A percentile compares a stretch with the other conserved stretches of the same genome.
Conservation (phyloP, 1,284 basidiomycete species). For the Apiotrichum laibachii region DNA sequence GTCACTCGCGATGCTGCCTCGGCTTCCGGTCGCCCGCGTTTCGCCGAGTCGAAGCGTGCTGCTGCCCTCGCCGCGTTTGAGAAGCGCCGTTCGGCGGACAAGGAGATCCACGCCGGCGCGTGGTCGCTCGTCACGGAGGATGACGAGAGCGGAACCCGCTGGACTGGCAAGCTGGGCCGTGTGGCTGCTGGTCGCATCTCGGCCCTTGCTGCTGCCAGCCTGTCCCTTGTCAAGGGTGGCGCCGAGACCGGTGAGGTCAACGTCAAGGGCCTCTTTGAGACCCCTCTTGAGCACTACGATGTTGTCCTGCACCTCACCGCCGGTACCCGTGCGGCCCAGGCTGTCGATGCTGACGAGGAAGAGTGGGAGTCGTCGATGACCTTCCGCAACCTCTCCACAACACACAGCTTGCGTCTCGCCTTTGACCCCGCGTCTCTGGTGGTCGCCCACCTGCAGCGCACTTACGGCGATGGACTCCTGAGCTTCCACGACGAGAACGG, state of each 20-base stretch:
- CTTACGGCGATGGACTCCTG: conserved; percentile 73
- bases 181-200: conserved; percentile 68
- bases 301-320: conserved; percentile 75
- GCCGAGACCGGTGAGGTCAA: conserved; percentile 29
- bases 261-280: conserved; percentile 71
- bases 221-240: conserved; percentile 47
- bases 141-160: conserved; percentile 70
- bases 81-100: conserved; percentile 48
- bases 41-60: conserved; percentile 56
- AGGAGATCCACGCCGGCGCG: conserved; percentile 55
- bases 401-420: conserved; percentile 8
- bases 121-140: conserved; percentile 81
- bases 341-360: conserved; percentile 54
- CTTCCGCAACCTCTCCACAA: conserved; percentile 35
- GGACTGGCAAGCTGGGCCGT: conserved; percentile 64
- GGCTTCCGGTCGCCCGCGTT: conserved; percentile 31
- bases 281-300: conserved; percentile 81
- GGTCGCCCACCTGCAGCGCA: conserved; percentile 63
- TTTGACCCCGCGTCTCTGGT: conserved; percentile 78
- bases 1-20: conserved; percentile 39
- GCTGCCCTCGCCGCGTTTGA: conserved; percentile 60
- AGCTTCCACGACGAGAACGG: conserved; percentile 85
- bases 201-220: conserved; percentile 70
- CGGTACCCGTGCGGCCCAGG: conserved; percentile 64
- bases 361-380: conserved; percentile 32